Base-by-base conservation (phyloP, 2,329 filamentous ascomycete species). In the Aspergillus ochraceus region DNA sequence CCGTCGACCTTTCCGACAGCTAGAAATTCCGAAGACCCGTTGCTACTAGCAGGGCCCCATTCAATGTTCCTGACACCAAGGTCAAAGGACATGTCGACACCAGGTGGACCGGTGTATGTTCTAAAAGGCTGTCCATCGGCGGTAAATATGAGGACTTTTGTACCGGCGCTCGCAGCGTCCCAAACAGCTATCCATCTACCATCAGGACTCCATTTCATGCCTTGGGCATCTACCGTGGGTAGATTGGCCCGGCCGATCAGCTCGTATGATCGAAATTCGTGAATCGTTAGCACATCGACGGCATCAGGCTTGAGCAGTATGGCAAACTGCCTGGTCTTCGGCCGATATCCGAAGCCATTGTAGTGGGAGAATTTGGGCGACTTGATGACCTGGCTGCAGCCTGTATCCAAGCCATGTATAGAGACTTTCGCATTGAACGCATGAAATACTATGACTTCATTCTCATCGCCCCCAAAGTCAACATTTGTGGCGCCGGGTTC, bases 81-180 rank as follows among this genome's bases (percentile, higher is more conserved):
- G 36, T 82, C 81, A 59, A 74, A 69, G 4, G 77, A 70, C 22
- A 67, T 70, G 51, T 74, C 73, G 4, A 75, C 68, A 12, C 74
- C 74, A 5, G 69, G 60, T 6, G 70, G 68, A 4, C 79, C 79
- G 4, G 75, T 74, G 62, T 83, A 84, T 0, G 80, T 83, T 56
- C 83, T 79, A 71, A 83, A 88, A 4, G 82, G 74, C 62, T 87
- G 80, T 1, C 84, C 86, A 65, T 87, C 84, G 2, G 84, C 82
- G 1, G 86, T 87, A 65, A 83, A 86, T 46, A 88, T 78, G 56
- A 81, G 71, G 11, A 86, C 68, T 57, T 78, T 81, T 36, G 81
- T 81, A 8, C 81, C 81, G 6, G 75, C 72, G 58, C 80, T 82
- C 2, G 83, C 77, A 32, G 81, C 73, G 65, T 87, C 86, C 77